phyloP scores from a whole-genome alignment of 2,329 filamentous ascomycete species.

The Fusarium miscanthi region DNA sequence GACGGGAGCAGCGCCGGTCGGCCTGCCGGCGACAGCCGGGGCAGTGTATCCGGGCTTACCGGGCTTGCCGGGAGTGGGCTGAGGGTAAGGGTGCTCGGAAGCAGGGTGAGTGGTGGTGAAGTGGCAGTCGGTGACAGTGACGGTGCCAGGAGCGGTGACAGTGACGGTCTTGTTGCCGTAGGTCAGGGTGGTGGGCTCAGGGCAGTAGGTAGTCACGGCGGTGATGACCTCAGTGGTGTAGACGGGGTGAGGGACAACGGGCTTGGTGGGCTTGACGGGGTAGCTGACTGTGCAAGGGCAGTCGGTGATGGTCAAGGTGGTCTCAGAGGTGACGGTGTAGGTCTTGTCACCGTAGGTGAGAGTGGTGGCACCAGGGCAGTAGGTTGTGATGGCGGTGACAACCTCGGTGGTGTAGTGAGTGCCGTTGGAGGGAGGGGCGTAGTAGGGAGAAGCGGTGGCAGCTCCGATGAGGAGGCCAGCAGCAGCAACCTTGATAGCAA shows the following conservation, averaged over 20 bases:
- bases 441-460: constrained; percentile 22
- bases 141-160: constrained; percentile 27
- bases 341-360: constrained; percentile 73
- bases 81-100: constrained; percentile 43
- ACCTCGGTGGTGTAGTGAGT: constrained; percentile 70
- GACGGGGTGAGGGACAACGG: constrained; percentile 13
- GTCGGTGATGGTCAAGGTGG: constrained; percentile 76
- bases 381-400: constrained; percentile 74
- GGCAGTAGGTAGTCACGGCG: constrained; percentile 53
- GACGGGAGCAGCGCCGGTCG: no score
- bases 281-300: constrained; percentile 76
- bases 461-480: constrained; percentile 35
- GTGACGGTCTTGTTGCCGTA: constrained; percentile 48
- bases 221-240: constrained; percentile 29
- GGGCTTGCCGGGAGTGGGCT: constrained; percentile 25
- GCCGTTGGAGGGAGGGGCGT: constrained; percentile 12
- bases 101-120: constrained; percentile 29
- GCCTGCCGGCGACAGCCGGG: constrained; percentile 6
- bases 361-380: constrained; percentile 75
- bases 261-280: constrained; percentile 56
- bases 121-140: constrained; percentile 31
- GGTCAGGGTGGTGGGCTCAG: constrained; percentile 46
- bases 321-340: constrained; percentile 76
- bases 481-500: constrained; percentile 24
- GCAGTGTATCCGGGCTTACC: constrained; percentile 9